Evolutionary conservation across 1,284 basidiomycete genomes (phyloP), one percentile per base, ranked within the genome.

Genomic region (Pseudozyma flocculosa): DNA sequence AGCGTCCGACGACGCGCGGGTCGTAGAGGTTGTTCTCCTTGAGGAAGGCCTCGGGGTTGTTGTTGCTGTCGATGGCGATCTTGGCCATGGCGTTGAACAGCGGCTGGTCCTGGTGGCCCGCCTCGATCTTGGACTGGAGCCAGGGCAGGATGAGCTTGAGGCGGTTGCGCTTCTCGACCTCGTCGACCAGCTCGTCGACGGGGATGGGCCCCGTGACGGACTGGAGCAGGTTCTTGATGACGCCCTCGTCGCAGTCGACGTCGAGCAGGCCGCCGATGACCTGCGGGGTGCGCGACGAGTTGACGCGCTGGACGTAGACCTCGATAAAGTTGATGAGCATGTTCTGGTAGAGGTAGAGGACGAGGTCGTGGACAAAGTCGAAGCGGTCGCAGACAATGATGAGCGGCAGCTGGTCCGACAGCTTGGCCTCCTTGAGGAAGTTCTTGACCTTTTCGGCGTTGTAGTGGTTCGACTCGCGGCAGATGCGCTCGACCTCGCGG

Each of bases 391-490:
- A 98, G 73, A 99, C 95, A 67, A 99, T 98, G 83, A 98, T 99
- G 73, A 99, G 87, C 14, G 95, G 95, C 34, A 99, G 86, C 80
- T 98, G 95, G 80, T 98, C 95, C 40, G 87, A 82, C 36, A 99
- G 87, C 78, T 96, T 95, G 73, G 94, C 94, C 79, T 99, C 95
- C 69, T 81, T 80, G 80, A 98, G 87, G 87, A 96, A 98, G 83
- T 99, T 99, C 84, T 98, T 98, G 84, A 98, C 95, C 82, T 99
- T 99, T 82, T 99, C 95, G 2, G 95, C 90, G 80, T 95, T 95
- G 85, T 98, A 98, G 81, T 83, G 84, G 81, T 98, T 97, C 79
- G 89, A 92, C 82, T 99, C 95, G 61, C 95, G 85, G 79, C 92
- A 95, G 75, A 99, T 94, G 54, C 95, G 90, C 82, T 99, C 95